Evolutionary conservation across 139 green algal genomes (phyloP).

Genomic region (Volvox africanus): DNA sequence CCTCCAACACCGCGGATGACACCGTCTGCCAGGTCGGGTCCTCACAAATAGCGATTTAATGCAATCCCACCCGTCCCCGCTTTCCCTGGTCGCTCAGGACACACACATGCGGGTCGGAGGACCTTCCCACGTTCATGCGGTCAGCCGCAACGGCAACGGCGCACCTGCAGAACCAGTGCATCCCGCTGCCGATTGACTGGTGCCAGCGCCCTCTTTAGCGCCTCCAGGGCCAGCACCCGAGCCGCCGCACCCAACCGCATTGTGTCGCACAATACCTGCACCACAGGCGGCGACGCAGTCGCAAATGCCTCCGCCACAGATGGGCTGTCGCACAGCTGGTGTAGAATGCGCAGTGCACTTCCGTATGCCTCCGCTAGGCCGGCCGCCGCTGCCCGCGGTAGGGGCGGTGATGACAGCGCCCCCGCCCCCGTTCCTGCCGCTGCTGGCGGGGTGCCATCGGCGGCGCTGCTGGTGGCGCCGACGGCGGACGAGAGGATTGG

Average conservation of each 20-base stretch:
- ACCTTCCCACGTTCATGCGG: too few relatives aligned
- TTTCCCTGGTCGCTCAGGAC: too few relatives aligned
- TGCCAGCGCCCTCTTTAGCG: slow-evolving; percentile 68
- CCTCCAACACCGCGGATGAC: too few relatives aligned
- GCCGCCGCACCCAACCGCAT: slow-evolving; percentile 66
- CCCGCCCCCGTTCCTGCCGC: slow-evolving; percentile 60
- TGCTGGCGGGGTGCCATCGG: slow-evolving; percentile 19
- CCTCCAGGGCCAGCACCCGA: slow-evolving; percentile 82
- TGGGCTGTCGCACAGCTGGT: slow-evolving; percentile 69
- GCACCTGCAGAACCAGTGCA: slow-evolving; percentile 71
- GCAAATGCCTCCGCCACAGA: slow-evolving; percentile 76
- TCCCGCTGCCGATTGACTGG: slow-evolving; percentile 34
- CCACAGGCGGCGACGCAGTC: not conserved
- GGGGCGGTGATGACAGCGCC: not conserved
- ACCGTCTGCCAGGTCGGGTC: too few relatives aligned
- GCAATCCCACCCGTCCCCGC: too few relatives aligned
- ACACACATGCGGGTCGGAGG: too few relatives aligned
- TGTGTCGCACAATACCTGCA: slow-evolving; percentile 61
- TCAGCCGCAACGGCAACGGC: slow-evolving; percentile 29
- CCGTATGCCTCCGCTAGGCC: slow-evolving; percentile 50
- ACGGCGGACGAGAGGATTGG: not conserved
- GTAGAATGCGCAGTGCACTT: slow-evolving; percentile 79
- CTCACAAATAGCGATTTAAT: too few relatives aligned
- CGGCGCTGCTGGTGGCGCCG: not conserved
- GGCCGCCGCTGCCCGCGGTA: too few relatives aligned